Conservation (phyloP, 306 rosid genomes). For the Castanea crenata region DNA sequence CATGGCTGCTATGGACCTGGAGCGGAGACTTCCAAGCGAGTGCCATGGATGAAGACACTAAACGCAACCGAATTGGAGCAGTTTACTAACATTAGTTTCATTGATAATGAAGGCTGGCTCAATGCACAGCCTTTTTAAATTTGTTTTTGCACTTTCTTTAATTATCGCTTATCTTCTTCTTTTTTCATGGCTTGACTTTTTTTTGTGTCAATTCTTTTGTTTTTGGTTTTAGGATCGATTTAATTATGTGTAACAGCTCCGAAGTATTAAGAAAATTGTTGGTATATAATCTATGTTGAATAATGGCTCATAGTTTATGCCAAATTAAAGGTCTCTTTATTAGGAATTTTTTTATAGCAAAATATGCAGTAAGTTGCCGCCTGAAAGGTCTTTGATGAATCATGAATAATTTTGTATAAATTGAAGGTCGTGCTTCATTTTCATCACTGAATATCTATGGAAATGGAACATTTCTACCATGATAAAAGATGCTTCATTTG, state of each 20-base stretch:
- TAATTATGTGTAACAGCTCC: not conserved
- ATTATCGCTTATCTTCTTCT: not conserved
- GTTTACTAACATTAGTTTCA: constrained; percentile 32
- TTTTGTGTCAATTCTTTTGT: not conserved
- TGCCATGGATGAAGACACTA: constrained; percentile 52
- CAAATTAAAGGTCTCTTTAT: not conserved
- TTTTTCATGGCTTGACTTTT: not conserved
- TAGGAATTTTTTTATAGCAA: too few species aligned
- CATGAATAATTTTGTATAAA: too few species aligned
- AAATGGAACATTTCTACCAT: too few species aligned
- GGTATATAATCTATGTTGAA: not conserved
- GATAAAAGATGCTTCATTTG: too few species aligned
- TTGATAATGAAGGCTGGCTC: constrained; percentile 62
- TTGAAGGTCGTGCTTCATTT: too few species aligned
- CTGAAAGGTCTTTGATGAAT: not conserved
- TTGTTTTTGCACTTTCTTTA: not conserved
- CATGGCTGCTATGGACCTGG: constrained; percentile 55
- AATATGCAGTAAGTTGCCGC: not conserved
- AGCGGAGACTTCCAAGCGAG: constrained; percentile 39
- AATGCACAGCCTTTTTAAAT: constrained; percentile 24
- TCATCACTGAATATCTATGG: too few species aligned
- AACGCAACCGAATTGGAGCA: not conserved
- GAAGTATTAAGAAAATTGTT: not conserved
- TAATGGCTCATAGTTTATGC: not conserved
- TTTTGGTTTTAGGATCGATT: not conserved